Percentiles rank a stretch among this genome's conserved stretches.
phyloP scores from a whole-genome alignment of 2,329 filamentous ascomycete genomes.

The Phialemonium atrogriseum region DNA sequence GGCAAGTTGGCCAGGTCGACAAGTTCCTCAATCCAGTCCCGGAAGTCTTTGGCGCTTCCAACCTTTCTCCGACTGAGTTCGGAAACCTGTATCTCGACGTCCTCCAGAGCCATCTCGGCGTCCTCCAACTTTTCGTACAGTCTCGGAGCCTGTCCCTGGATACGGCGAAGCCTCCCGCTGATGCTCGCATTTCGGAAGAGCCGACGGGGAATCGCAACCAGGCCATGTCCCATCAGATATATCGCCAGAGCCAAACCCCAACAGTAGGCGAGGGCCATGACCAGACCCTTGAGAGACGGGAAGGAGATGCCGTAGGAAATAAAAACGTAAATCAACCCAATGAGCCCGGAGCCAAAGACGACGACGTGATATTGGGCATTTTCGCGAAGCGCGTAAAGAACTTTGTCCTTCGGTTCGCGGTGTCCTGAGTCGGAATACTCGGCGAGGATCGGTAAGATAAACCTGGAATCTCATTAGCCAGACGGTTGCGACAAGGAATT shows the following conservation, averaged over 20 bases:
- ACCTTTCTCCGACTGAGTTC: conserved; percentile 76
- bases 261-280: conserved; percentile 92
- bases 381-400: conserved; percentile 75
- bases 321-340: conserved; percentile 78
- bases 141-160: conserved; percentile 73
- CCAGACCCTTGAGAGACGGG: conserved; percentile 66
- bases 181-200: conserved; percentile 75
- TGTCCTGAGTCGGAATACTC: conserved; percentile 95
- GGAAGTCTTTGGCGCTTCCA: conserved; percentile 65
- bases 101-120: conserved; percentile 68
- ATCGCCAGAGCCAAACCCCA: conserved; percentile 90
- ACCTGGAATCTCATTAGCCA: conserved; percentile 42
- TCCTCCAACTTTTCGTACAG: conserved; percentile 85
- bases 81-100: conserved; percentile 70
- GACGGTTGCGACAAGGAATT: conserved; percentile 1
- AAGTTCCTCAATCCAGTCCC: conserved; percentile 94
- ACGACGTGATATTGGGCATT: conserved; percentile 88
- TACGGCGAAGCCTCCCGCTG: conserved; percentile 60
- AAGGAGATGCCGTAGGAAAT: conserved; percentile 67
- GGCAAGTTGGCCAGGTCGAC: conserved; percentile 66
- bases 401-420: conserved; percentile 70
- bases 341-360: conserved; percentile 58
- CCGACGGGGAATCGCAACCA: conserved; percentile 80
- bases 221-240: conserved; percentile 93
- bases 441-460: conserved; percentile 84